Percentiles rank a stretch among this genome's conserved stretches.
phyloP scores from a whole-genome alignment of 2,329 filamentous ascomycete genomes.

The Simplicillium sp. region DNA sequence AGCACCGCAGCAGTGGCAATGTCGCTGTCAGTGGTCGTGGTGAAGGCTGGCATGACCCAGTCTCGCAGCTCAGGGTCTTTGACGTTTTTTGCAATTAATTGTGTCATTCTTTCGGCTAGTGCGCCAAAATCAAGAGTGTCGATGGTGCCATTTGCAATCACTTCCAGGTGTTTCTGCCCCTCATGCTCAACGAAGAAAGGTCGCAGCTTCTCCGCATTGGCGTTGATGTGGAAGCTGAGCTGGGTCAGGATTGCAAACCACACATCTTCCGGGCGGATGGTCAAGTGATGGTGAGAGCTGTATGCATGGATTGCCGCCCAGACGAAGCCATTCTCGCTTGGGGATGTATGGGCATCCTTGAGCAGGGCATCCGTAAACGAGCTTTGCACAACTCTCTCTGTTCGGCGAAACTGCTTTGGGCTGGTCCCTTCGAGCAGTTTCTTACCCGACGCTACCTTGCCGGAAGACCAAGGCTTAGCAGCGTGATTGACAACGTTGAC shows the following conservation, averaged over 20 bases:
- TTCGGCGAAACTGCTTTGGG: background rate
- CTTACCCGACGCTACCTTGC: background rate
- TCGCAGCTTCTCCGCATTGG: constrained; percentile 33
- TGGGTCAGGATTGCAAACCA: constrained; percentile 43
- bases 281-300: constrained; percentile 31
- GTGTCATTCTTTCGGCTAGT: constrained; percentile 25
- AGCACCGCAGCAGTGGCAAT: constrained; percentile 30
- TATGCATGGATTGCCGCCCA: constrained; percentile 28
- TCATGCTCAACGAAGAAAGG: constrained; percentile 30
- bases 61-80: constrained; percentile 25
- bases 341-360: background rate
- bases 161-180: constrained; percentile 14
- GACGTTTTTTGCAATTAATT: constrained; percentile 29
- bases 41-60: constrained; percentile 43
- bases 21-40: constrained; percentile 37
- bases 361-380: background rate
- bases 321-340: constrained; percentile 26
- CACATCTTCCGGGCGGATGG: constrained; percentile 40
- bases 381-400: background rate
- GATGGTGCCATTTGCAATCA: background rate
- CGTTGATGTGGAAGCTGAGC: constrained; percentile 34
- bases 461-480: background rate
- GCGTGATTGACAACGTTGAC: background rate
- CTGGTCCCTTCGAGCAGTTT: background rate
- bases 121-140: constrained; percentile 10